Evolutionary conservation across 192 early-diverging fungal species (phyloP), one percentile per base, ranked within the genome.

Genomic region (Obelidium mucronatum): DNA sequence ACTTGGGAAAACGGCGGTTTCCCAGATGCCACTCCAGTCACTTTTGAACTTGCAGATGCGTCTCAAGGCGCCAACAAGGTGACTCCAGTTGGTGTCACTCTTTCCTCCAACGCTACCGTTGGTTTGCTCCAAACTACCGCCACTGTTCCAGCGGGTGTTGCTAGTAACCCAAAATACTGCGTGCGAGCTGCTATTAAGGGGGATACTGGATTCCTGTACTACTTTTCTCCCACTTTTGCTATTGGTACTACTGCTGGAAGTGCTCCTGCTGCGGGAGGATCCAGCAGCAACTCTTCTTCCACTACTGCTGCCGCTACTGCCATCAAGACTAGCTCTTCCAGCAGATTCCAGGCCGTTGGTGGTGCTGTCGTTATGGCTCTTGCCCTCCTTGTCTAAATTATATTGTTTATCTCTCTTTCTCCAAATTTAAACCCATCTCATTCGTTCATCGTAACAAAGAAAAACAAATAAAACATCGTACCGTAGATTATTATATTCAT

Each of bases 41-140:
- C 63, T 22, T 65, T 65, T 30, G 63, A 65, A 39, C 63, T 65
- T 39, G 63, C 63, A 1, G 63, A 65, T 28, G 63, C 63, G 8
- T 65, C 63, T 39, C 15, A 65, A 65, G 63, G 63, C 15, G 37
- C 31, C 22, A 65, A 65, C 2, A 31, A 39, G 17, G 36, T 65
- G 17, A 37, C 63, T 13, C 37, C 63, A 6, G 40, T 65, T 39
- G 37, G 37, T 30, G 63, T 65, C 40, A 39, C 19, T 37, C 63
- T 65, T 36, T 31, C 17, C 17, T 15, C 15, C 63, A 22, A 31
- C 1, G 40, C 63, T 19, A 65, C 63, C 17, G 31, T 65, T 65
- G 63, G 63, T 22, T 11, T 15, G 63, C 36, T 65, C 11, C 63
- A 65, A 39, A 28, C 40, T 13, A 65, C 37, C 1, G 37, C 37